A percentile compares a stretch with the other conserved stretches of the same genome.
These are phyloP conservation scores for Paralagenidium karlingii DNA, from an alignment of 352 stramenopile species.

Conservation along the genomic window DNA sequence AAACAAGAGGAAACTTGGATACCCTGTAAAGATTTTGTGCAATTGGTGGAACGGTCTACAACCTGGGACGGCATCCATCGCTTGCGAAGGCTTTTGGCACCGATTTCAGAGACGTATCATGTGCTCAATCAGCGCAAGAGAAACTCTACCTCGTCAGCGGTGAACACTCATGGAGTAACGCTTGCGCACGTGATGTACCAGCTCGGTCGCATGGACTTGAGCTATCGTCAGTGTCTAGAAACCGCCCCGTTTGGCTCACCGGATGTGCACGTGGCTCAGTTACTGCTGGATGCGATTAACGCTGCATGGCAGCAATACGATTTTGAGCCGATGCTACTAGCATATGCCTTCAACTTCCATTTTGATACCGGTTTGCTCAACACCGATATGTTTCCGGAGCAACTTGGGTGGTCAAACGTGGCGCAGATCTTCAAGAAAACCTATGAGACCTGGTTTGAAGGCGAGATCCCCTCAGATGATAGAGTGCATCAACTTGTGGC, in stretches of 20 bases:
- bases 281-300: constrained; percentile 35
- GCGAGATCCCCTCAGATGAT: constrained; percentile 1
- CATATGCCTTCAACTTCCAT: constrained; percentile 73
- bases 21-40: no score
- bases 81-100: no score
- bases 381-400: constrained; percentile 23
- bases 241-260: constrained; percentile 5
- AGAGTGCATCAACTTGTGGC: constrained; percentile 35
- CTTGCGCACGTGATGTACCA: constrained; percentile 72
- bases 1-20: no score
- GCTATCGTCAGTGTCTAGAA: no score
- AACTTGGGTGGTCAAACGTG: constrained; percentile 48
- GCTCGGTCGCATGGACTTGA: constrained; percentile 54
- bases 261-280: constrained; percentile 17
- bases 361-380: constrained; percentile 43
- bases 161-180: constrained; percentile 38
- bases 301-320: constrained; percentile 63
- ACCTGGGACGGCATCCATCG: no score
- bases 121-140: constrained; percentile 45
- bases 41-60: no score
- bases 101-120: constrained; percentile 43
- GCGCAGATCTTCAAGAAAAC: constrained; percentile 53
- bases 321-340: constrained; percentile 51
- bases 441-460: constrained; percentile 48
- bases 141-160: no score